These are phyloP conservation scores for Xerocomellus intermedius DNA, from an alignment of 768 basidiomycete genomes.

Conservation along the genomic window DNA sequence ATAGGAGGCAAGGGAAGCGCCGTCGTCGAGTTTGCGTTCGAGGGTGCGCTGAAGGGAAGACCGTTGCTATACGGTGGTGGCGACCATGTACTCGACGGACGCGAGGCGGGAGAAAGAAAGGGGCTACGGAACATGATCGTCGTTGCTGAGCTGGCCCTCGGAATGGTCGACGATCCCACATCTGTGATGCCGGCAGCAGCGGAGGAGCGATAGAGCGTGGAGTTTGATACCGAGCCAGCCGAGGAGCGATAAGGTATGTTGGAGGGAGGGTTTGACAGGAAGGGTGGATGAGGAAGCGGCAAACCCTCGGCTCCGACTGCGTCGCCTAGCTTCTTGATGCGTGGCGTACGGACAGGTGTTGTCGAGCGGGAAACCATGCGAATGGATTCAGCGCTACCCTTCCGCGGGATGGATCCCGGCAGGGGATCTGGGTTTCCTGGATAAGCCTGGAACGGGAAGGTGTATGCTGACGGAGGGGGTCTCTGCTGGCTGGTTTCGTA, in stretches of 20 bases:
- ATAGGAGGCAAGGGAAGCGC: constrained; percentile 44
- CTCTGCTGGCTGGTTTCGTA: constrained; percentile 12
- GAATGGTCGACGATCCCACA: constrained; percentile 23
- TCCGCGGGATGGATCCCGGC: constrained; percentile 43
- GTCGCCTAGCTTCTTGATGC: constrained; percentile 17
- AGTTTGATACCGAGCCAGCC: constrained; percentile 21
- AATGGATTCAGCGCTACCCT: constrained; percentile 42
- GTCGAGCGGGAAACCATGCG: constrained; percentile 27
- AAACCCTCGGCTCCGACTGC: constrained; percentile 25
- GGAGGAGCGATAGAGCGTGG: constrained; percentile 32
- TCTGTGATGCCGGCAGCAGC: constrained; percentile 24
- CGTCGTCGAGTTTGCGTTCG: constrained; percentile 27
- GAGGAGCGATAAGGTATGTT: constrained; percentile 42
- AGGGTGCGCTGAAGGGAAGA: constrained; percentile 26
- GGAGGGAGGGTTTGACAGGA: constrained; percentile 31
- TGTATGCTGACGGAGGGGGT: constrained; percentile 43
- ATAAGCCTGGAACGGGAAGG: constrained; percentile 58
- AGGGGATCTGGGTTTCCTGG: constrained; percentile 66
- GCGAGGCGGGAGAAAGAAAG: constrained; percentile 67
- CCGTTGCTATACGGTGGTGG: constrained; percentile 45
- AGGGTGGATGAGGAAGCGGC: constrained; percentile 47
- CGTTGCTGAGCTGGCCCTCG: constrained; percentile 42
- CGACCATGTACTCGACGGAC: constrained; percentile 62
- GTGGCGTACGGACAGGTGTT: constrained; percentile 21
- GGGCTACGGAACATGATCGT: constrained; percentile 57